Conservation (phyloP, 2,329 filamentous ascomycete genomes). For the Apiospora kogelbergensis region DNA sequence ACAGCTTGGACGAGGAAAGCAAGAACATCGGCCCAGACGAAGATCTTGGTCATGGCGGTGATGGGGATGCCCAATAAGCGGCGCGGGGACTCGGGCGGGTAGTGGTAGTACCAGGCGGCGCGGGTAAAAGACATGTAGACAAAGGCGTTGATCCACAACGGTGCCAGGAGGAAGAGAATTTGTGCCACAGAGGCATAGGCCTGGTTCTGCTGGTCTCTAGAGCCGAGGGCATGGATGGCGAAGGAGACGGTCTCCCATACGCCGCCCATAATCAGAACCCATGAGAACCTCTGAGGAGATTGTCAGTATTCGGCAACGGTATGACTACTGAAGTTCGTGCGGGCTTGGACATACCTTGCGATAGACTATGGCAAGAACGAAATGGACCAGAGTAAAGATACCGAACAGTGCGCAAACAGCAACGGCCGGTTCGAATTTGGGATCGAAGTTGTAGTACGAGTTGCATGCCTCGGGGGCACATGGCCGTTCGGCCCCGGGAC, state of each 20-base stretch:
- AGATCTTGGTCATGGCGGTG: slow-evolving; percentile 41
- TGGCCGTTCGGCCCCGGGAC: slow-evolving; percentile 22
- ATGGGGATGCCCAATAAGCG: slow-evolving; percentile 36
- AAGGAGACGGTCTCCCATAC: slow-evolving; percentile 41
- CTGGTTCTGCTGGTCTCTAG: slow-evolving; percentile 37
- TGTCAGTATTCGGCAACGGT: background rate
- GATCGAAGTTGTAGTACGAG: slow-evolving; percentile 29
- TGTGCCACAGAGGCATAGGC: slow-evolving; percentile 31
- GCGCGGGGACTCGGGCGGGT: slow-evolving; percentile 33
- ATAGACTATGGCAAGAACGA: slow-evolving; percentile 22
- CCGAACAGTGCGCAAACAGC: slow-evolving; percentile 26
- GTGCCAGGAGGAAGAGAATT: slow-evolving; percentile 41
- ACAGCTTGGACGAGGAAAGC: slow-evolving; percentile 46
- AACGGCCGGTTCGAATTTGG: slow-evolving; percentile 25
- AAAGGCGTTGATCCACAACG: slow-evolving; percentile 45
- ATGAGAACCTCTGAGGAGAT: slow-evolving; percentile 20
- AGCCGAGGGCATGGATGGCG: slow-evolving; percentile 33
- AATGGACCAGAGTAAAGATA: slow-evolving; percentile 22
- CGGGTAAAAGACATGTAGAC: slow-evolving; percentile 44
- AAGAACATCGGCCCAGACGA: slow-evolving; percentile 48
- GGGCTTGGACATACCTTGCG: slow-evolving; percentile 19
- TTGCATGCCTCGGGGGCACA: slow-evolving; percentile 28
- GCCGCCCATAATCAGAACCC: slow-evolving; percentile 41
- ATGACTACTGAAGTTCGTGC: background rate
- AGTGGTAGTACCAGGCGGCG: slow-evolving; percentile 33